These are phyloP conservation scores for Furcasterigmium sp. DNA, from an alignment of 2,329 filamentous ascomycete species.

Conservation along the genomic window DNA sequence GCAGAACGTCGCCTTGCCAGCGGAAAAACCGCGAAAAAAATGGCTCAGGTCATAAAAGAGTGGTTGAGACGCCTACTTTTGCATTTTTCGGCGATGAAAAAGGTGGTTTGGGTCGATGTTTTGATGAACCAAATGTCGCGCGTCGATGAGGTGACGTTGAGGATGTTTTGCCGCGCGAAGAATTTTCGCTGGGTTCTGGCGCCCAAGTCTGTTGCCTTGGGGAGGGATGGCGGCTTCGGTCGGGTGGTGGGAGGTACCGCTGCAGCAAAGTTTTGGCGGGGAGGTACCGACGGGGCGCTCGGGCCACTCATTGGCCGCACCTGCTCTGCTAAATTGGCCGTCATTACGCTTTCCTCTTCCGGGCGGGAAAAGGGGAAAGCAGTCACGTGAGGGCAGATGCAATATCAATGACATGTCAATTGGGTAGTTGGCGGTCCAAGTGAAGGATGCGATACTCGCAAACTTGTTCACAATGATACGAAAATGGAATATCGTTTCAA, in stretches of 20 bases:
- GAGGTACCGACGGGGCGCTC: slow-evolving; percentile 9
- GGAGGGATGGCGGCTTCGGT: not conserved
- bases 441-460: no score
- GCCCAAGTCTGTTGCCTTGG: slow-evolving; percentile 12
- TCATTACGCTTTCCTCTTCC: slow-evolving; percentile 5
- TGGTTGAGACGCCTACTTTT: slow-evolving; percentile 46
- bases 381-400: slow-evolving; percentile 9
- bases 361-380: slow-evolving; percentile 6
- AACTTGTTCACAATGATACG: no score
- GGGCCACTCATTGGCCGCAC: slow-evolving; percentile 8
- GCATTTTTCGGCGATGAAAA: slow-evolving; percentile 51
- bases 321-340: slow-evolving; percentile 8
- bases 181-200: slow-evolving; percentile 41
- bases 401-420: not conserved
- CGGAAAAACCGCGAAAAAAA: slow-evolving; percentile 60
- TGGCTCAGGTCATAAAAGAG: slow-evolving; percentile 56
- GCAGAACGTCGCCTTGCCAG: slow-evolving; percentile 34
- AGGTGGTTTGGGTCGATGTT: slow-evolving; percentile 43
- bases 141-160: slow-evolving; percentile 52
- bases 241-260: slow-evolving; percentile 10
- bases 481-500: no score
- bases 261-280: slow-evolving; percentile 2
- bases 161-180: slow-evolving; percentile 48
- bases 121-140: slow-evolving; percentile 45
- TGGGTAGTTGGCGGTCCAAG: no score